phyloP scores from a whole-genome alignment of 805 yeast genomes.

The Babjeviella inositovora region DNA sequence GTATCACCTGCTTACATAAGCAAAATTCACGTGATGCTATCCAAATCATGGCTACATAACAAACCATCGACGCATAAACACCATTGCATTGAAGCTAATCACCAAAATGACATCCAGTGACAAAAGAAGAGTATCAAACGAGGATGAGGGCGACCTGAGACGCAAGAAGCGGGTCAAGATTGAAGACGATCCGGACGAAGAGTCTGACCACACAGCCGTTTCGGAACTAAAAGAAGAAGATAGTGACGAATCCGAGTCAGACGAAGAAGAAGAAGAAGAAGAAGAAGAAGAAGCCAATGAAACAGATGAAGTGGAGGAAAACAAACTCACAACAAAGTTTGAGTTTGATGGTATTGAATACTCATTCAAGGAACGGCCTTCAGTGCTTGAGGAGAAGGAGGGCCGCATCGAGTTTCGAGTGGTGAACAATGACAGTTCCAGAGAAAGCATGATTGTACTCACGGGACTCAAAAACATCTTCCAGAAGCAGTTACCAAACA shows the following conservation, averaged over 20 bases:
- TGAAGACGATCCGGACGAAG: no score
- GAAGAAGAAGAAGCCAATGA: constrained; percentile 23
- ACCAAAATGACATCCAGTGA: no score
- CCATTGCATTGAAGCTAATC: no score
- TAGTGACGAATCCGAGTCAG: constrained; percentile 8
- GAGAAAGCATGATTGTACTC: constrained; percentile 77
- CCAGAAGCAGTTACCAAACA: constrained; percentile 94
- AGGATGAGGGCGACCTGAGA: no score
- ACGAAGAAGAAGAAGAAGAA: constrained; percentile 15
- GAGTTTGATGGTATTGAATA: constrained; percentile 67
- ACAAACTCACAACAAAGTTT: constrained; percentile 24
- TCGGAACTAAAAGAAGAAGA: constrained; percentile 13
- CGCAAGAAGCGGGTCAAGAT: no score
- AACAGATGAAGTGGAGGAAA: constrained; percentile 23
- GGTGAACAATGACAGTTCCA: constrained; percentile 84
- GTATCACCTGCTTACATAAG: no score
- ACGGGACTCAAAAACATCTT: constrained; percentile 94
- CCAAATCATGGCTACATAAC: no score
- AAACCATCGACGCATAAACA: no score
- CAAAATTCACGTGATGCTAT: no score
- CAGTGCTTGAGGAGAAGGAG: constrained; percentile 86
- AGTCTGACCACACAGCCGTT: no score
- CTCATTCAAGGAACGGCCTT: constrained; percentile 81
- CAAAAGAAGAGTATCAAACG: no score
- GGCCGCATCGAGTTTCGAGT: constrained; percentile 92